These are phyloP conservation scores for Candida sithepensis DNA, from an alignment of 805 yeast species.

Conservation along the genomic window DNA sequence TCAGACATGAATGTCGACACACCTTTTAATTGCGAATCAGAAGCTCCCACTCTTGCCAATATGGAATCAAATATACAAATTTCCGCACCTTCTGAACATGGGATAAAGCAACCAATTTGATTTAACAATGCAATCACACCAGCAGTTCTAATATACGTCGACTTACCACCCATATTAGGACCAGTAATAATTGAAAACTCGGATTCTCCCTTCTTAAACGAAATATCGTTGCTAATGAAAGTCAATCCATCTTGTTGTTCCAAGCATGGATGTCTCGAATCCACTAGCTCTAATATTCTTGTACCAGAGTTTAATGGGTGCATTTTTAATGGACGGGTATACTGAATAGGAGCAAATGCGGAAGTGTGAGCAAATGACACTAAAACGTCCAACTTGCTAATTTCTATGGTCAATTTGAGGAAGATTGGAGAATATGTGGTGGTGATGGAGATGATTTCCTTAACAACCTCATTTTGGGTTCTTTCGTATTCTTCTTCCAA, in stretches of 20 bases:
- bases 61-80: constrained; percentile 85
- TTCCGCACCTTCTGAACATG: constrained; percentile 69
- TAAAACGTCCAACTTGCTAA: constrained; percentile 81
- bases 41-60: constrained; percentile 97
- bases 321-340: constrained; percentile 63
- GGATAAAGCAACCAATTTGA: constrained; percentile 87
- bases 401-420: constrained; percentile 56
- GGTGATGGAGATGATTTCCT: constrained; percentile 78
- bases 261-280: constrained; percentile 93
- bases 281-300: constrained; percentile 53
- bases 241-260: constrained; percentile 87
- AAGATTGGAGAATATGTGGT: constrained; percentile 78
- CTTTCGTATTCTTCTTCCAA: constrained; percentile 64
- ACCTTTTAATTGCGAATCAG: constrained; percentile 95
- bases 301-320: constrained; percentile 44
- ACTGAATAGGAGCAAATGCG: constrained; percentile 79
- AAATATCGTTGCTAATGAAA: constrained; percentile 92
- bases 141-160: constrained; percentile 85
- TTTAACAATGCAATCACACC: constrained; percentile 86
- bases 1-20: constrained; percentile 96
- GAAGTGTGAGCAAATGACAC: constrained; percentile 81
- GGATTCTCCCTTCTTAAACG: constrained; percentile 47
- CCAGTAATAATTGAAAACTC: constrained; percentile 89
- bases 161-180: constrained; percentile 97
- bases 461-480: constrained; percentile 75